A percentile compares a stretch with the other conserved stretches of the same genome.
phyloP scores from a whole-genome alignment of 805 yeast species.

The Kregervanrija fluxuum region DNA sequence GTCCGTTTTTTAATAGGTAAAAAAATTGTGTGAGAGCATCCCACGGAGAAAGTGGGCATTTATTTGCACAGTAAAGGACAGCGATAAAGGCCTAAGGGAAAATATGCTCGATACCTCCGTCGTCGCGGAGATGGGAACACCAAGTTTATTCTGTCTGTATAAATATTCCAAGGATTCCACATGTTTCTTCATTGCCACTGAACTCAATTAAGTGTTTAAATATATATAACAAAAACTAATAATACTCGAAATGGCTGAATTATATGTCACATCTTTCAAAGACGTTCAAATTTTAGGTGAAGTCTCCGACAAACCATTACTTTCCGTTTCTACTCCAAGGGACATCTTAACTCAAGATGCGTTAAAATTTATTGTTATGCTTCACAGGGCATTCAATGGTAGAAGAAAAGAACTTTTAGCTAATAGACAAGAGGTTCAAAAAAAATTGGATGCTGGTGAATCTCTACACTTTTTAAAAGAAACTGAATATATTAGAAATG shows the following conservation, averaged over 20 bases:
- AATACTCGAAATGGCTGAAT: constrained; percentile 14
- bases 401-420: constrained; percentile 52
- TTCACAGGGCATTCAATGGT: constrained; percentile 66
- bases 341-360: constrained; percentile 54
- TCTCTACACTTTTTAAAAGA: constrained; percentile 60
- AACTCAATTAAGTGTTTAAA: too few species aligned
- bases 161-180: too few species aligned
- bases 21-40: too few species aligned
- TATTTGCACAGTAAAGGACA: too few species aligned
- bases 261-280: constrained; percentile 29
- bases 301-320: constrained; percentile 27
- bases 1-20: too few species aligned
- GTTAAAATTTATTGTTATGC: constrained; percentile 59
- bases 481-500: constrained; percentile 62
- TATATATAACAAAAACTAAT: neutral
- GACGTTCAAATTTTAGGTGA: constrained; percentile 52
- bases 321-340: constrained; percentile 37
- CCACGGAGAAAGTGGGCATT: too few species aligned
- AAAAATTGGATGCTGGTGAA: constrained; percentile 52
- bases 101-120: too few species aligned
- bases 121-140: too few species aligned
- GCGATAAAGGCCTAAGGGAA: too few species aligned
- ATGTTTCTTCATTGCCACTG: too few species aligned
- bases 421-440: constrained; percentile 57
- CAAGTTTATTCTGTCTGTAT: too few species aligned